phyloP scores from a whole-genome alignment of 768 basidiomycete genomes.

The Psilocybe cyanescens region DNA sequence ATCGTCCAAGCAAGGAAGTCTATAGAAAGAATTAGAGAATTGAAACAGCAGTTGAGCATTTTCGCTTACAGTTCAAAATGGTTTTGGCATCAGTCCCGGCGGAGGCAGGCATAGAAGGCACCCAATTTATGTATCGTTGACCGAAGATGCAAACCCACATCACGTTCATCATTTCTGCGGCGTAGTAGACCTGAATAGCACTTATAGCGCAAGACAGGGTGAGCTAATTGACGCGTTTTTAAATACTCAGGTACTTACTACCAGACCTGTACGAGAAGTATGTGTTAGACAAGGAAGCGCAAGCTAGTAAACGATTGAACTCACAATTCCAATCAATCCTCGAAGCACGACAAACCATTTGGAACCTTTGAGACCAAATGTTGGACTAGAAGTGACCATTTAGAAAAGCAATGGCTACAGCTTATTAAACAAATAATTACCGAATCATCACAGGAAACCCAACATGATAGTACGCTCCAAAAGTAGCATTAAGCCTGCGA shows the following conservation, averaged over 20 bases:
- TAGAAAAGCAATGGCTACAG: background rate
- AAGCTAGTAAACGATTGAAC: background rate
- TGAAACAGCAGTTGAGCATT: background rate
- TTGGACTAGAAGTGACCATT: conserved; percentile 4
- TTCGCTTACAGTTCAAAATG: conserved; percentile 13
- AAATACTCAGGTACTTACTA: conserved; percentile 12
- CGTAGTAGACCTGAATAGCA: conserved; percentile 18
- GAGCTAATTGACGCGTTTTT: no score
- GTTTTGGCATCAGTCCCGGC: conserved; percentile 21
- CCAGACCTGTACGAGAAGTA: conserved; percentile 7
- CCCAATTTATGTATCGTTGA: conserved; percentile 11
- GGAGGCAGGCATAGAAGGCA: conserved; percentile 12
- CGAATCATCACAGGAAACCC: conserved; percentile 22
- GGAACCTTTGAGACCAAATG: conserved; percentile 16
- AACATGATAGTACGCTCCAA: conserved; percentile 19
- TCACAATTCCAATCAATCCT: conserved; percentile 17
- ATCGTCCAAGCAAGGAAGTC: conserved; percentile 19
- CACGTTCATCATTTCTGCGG: conserved; percentile 14
- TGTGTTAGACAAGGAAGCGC: background rate
- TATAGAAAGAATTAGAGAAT: background rate
- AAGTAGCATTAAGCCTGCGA: conserved; percentile 16
- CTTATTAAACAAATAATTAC: background rate
- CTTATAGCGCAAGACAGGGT: background rate
- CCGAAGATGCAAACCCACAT: conserved; percentile 18
- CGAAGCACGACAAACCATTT: conserved; percentile 17